Base-by-base conservation (phyloP, 2,329 filamentous ascomycete species). In the Botrytis byssoidea region DNA sequence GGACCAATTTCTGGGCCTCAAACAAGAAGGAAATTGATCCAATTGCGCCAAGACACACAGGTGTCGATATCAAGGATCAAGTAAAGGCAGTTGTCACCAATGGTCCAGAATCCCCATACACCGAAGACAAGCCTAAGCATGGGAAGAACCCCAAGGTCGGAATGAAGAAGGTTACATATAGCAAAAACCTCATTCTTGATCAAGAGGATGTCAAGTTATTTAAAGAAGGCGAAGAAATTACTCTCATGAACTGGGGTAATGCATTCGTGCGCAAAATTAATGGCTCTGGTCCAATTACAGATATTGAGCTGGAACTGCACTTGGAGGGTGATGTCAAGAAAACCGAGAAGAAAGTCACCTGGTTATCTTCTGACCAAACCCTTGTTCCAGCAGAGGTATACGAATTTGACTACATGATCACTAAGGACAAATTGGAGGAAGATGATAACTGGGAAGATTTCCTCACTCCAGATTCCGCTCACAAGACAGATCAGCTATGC, bases 171-270 rank as follows among this genome's bases (percentile, higher is more conserved):
- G 93, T 97, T 8, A 87, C 89, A 40, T 97, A 91, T 82, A 93
- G 92, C 81, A 88, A 88, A 73, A 88, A 90, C 75, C 86, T 98
- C 77, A 85, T 96, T 75, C 85, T 98, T 70, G 95, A 98, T 81
- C 95, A 98, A 83, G 92, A 88, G 64, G 95, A 98, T 79, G 93
- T 92, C 75, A 91, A 91, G 82, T 88, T 88, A 40, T 97, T 98
- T 84, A 92, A 90, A 79, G 87, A 92, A 74, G 91, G 92, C 80
- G 95, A 98, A 85, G 95, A 98, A 83, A 93, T 98, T 79, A 98
- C 95, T 0, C 87, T 98, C 60, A 98, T 98, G 95, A 92, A 92
- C 82, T 98, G 95, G 95, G 96, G 95, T 78, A 97, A 97, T 80
- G 93, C 92, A 20, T 89, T 94, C 77, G 92, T 96, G 37, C 89